phyloP scores from a whole-genome alignment of 78 protist genomes.

The Dictyostelium brefeldianum region DNA sequence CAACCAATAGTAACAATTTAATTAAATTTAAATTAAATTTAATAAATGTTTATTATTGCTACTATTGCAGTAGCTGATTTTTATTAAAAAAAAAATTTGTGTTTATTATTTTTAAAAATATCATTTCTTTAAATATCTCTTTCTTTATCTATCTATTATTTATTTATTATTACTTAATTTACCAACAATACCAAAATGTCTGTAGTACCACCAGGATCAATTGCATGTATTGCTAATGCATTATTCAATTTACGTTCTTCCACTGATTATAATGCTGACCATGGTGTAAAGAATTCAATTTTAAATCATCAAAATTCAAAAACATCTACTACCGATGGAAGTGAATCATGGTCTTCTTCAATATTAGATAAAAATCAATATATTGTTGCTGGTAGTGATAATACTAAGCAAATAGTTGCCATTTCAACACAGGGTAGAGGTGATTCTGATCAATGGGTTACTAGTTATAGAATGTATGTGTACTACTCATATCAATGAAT shows the following conservation, averaged over 20 bases:
- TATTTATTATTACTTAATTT: neutral
- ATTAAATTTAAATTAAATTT: neutral
- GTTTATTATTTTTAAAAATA: no score
- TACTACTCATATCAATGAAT: neutral
- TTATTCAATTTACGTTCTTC: slow-evolving; percentile 24
- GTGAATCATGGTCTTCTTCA: slow-evolving; percentile 24
- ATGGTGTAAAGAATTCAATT: neutral
- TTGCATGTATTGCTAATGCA: slow-evolving; percentile 33
- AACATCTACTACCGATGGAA: neutral
- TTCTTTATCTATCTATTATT: neutral
- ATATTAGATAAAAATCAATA: slow-evolving; percentile 42
- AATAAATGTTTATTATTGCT: neutral
- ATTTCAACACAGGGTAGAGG: slow-evolving; percentile 62
- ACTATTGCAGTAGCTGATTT: neutral
- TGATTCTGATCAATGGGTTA: slow-evolving; percentile 40
- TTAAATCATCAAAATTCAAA: neutral
- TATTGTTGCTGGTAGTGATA: neutral
- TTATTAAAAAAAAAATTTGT: neutral
- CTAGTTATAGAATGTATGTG: slow-evolving; percentile 3
- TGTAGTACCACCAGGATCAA: neutral
- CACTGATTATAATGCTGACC: slow-evolving; percentile 27
- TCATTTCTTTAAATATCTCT: neutral
- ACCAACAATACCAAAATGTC: neutral
- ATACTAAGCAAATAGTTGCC: neutral
- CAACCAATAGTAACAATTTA: no score